phyloP scores from a whole-genome alignment of 768 basidiomycete species.

The Symmetrospora coprosmae region DNA sequence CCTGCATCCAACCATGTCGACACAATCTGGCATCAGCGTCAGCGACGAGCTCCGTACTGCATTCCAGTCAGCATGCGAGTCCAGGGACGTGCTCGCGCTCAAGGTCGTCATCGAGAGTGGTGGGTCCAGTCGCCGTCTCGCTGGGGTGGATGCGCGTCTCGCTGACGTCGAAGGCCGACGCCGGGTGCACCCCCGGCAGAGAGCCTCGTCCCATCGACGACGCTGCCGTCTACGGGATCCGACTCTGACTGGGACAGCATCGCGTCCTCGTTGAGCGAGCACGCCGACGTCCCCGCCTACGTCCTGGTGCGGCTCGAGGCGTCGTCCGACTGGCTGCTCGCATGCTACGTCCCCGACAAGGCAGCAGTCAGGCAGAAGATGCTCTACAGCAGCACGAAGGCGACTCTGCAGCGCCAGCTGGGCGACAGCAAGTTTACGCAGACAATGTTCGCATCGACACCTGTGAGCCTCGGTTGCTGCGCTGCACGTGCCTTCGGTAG shows the following conservation, averaged over 20 bases:
- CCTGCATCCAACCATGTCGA: no score
- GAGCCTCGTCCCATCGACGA: slow-evolving; percentile 4
- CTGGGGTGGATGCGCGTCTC: not conserved
- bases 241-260: not conserved
- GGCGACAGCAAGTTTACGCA: slow-evolving; percentile 60
- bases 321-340: slow-evolving; percentile 49
- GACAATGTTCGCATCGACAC: slow-evolving; percentile 62
- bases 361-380: slow-evolving; percentile 78
- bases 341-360: slow-evolving; percentile 68
- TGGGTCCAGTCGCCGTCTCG: not conserved
- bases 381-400: slow-evolving; percentile 71
- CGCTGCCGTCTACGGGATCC: not conserved
- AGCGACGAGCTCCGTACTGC: slow-evolving; percentile 1
- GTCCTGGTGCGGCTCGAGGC: slow-evolving; percentile 6
- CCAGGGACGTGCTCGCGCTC: not conserved
- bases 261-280: not conserved
- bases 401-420: slow-evolving; percentile 54
- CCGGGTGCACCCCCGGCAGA: not conserved
- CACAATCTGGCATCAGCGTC: slow-evolving; percentile 9
- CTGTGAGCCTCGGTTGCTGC: not conserved
- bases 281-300: not conserved
- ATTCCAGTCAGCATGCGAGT: slow-evolving; percentile 3
- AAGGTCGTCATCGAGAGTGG: not conserved
- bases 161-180: not conserved
- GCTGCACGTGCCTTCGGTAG: not conserved